phyloP scores from a whole-genome alignment of 805 yeast species.

The Debaryomyces tyrocola region DNA sequence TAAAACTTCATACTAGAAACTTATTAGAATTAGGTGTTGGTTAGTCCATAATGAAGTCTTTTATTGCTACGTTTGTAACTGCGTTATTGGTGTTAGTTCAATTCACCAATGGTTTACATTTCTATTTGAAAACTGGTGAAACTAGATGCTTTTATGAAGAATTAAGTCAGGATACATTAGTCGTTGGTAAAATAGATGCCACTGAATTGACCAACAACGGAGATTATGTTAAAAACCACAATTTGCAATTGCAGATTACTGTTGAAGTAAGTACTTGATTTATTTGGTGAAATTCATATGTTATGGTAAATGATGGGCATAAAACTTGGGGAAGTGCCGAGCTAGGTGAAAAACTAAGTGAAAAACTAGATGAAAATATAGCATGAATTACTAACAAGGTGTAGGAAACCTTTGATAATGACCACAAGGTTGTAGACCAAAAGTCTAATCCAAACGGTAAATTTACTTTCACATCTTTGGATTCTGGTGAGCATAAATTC shows the following conservation, averaged over 20 bases:
- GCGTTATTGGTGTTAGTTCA: slow-evolving; percentile 13
- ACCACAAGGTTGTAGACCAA: slow-evolving; percentile 75
- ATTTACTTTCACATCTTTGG: slow-evolving; percentile 79
- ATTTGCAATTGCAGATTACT: slow-evolving; percentile 62
- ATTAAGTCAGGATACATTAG: slow-evolving; percentile 71
- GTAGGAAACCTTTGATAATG: slow-evolving; percentile 67
- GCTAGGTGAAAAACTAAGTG: no score
- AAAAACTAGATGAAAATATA: no score
- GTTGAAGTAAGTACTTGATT: slow-evolving; percentile 50
- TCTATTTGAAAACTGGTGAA: slow-evolving; percentile 75
- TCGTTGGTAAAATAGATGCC: slow-evolving; percentile 74
- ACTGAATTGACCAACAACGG: slow-evolving; percentile 54
- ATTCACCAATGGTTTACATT: slow-evolving; percentile 56
- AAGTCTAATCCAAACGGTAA: slow-evolving; percentile 60
- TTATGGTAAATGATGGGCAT: background rate
- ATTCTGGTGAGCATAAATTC: slow-evolving; percentile 80
- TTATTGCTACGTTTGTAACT: slow-evolving; percentile 1
- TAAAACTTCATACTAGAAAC: background rate
- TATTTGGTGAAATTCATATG: background rate
- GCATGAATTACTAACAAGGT: slow-evolving; percentile 4
- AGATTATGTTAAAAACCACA: slow-evolving; percentile 52
- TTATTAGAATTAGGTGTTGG: background rate
- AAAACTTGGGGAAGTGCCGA: no score
- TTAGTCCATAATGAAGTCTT: slow-evolving; percentile 3
- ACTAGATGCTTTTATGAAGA: slow-evolving; percentile 84